Conservation (phyloP, 2,329 filamentous ascomycete species). For the Dendryphion nanum region DNA sequence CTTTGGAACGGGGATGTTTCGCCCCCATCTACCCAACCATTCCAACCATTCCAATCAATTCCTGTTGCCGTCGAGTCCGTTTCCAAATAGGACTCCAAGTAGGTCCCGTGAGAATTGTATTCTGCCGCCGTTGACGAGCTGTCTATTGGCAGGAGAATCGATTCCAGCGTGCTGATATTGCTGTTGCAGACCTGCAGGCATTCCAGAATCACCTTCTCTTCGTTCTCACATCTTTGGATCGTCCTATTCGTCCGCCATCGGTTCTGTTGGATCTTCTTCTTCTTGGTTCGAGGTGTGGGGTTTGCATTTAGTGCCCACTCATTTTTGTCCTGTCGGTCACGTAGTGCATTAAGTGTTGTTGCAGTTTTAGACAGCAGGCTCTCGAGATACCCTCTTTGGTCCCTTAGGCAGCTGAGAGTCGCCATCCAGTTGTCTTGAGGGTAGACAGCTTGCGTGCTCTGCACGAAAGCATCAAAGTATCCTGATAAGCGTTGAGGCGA, state of each 20-base stretch:
- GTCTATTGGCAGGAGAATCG: slow-evolving; percentile 10
- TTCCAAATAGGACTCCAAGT: slow-evolving; percentile 14
- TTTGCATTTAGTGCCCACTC: slow-evolving; percentile 17
- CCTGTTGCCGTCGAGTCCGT: slow-evolving; percentile 18
- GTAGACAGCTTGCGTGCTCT: slow-evolving; percentile 8
- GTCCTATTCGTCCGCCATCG: slow-evolving; percentile 27
- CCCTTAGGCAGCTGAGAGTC: slow-evolving; percentile 14
- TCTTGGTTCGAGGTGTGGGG: slow-evolving; percentile 21
- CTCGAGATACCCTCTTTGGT: slow-evolving; percentile 25
- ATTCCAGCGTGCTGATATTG: slow-evolving; percentile 29
- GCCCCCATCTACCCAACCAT: slow-evolving; percentile 20
- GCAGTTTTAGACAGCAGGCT: slow-evolving; percentile 29
- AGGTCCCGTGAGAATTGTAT: slow-evolving; percentile 5
- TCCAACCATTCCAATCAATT: slow-evolving; percentile 29
- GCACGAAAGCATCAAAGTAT: slow-evolving; percentile 11
- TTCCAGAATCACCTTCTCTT: slow-evolving; percentile 28
- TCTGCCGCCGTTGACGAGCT: slow-evolving; percentile 9
- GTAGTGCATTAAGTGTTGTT: slow-evolving; percentile 29
- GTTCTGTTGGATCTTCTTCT: slow-evolving; percentile 29
- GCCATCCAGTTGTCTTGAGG: slow-evolving; percentile 9
- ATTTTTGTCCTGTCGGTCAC: slow-evolving; percentile 28
- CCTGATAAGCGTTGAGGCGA: slow-evolving; percentile 5
- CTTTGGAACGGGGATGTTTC: slow-evolving; percentile 22
- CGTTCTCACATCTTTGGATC: slow-evolving; percentile 31
- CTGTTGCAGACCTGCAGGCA: slow-evolving; percentile 30